Percentiles rank a stretch among this genome's conserved stretches.
phyloP scores from a whole-genome alignment of 2,329 filamentous ascomycete species.

The Apiospora marii region DNA sequence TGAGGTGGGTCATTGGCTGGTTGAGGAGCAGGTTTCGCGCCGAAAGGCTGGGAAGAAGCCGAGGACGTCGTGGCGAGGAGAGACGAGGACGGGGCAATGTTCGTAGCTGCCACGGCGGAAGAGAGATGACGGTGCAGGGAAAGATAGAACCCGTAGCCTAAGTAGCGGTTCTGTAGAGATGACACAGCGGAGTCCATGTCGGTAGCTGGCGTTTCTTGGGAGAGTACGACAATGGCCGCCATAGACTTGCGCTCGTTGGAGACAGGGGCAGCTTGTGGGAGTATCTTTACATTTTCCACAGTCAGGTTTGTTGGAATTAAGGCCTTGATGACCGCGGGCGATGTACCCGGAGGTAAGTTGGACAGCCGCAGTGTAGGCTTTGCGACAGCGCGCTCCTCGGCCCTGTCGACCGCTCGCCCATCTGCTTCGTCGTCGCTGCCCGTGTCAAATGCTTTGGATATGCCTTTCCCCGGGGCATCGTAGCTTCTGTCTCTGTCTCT shows the following conservation, averaged over 20 bases:
- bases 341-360: conserved; percentile 67
- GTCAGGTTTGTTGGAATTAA: conserved; percentile 66
- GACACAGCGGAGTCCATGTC: conserved; percentile 86
- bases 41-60: conserved; percentile 72
- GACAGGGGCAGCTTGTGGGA: conserved; percentile 59
- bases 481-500: conserved; percentile 26
- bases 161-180: conserved; percentile 80
- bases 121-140: conserved; percentile 84
- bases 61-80: conserved; percentile 42
- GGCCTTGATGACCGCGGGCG: conserved; percentile 65
- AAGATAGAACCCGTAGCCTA: conserved; percentile 85
- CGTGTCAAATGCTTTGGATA: conserved; percentile 77
- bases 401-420: conserved; percentile 51
- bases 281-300: conserved; percentile 77
- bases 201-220: conserved; percentile 80
- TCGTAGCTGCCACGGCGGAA: conserved; percentile 68
- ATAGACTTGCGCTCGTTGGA: conserved; percentile 73
- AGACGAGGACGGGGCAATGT: conserved; percentile 36
- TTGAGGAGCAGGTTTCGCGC: conserved; percentile 72
- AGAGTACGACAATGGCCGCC: conserved; percentile 81
- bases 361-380: conserved; percentile 69
- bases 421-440: conserved; percentile 64
- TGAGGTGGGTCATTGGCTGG: conserved; percentile 40
- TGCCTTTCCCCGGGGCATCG: conserved; percentile 56
- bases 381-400: conserved; percentile 65